Percentiles rank a stretch among this genome's conserved stretches.
Conservation (phyloP, 2,329 filamentous ascomycete genomes). For the Xylaria hypoxylon region DNA sequence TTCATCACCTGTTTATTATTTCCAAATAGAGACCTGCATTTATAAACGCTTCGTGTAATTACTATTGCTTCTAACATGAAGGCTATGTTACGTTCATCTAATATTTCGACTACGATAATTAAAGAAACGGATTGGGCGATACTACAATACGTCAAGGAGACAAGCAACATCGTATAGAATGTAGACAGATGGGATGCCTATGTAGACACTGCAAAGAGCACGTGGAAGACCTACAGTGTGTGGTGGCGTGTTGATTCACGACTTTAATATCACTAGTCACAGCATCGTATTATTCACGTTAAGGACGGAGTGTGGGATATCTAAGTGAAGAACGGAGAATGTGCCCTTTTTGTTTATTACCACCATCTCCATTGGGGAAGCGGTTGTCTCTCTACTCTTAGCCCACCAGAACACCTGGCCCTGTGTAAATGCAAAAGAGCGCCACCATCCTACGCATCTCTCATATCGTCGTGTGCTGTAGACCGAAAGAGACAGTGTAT, state of each 20-base stretch:
- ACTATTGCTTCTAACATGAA: too few relatives aligned
- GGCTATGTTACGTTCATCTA: too few relatives aligned
- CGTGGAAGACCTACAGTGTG: too few relatives aligned
- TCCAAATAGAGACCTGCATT: too few relatives aligned
- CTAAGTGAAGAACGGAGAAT: conserved; percentile 29
- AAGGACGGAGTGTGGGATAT: neutral
- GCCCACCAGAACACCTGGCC: conserved; percentile 29
- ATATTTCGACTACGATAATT: too few relatives aligned
- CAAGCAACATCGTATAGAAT: neutral
- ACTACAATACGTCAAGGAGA: neutral
- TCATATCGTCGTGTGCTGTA: conserved; percentile 37
- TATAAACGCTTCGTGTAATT: too few relatives aligned
- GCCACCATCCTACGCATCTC: conserved; percentile 33
- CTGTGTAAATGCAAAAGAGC: conserved; percentile 40
- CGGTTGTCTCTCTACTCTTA: conserved; percentile 34
- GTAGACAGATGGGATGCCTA: neutral
- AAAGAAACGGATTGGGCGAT: too few relatives aligned
- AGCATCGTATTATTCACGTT: neutral
- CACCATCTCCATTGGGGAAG: conserved; percentile 26
- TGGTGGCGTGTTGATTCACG: neutral
- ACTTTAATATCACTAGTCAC: neutral
- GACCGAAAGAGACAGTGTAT: conserved; percentile 26
- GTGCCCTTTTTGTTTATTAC: conserved; percentile 31
- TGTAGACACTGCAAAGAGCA: neutral
- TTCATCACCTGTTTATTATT: too few relatives aligned